phyloP scores from a whole-genome alignment of 495 filamentous ascomycete genomes.

The Penicillium parvum region DNA sequence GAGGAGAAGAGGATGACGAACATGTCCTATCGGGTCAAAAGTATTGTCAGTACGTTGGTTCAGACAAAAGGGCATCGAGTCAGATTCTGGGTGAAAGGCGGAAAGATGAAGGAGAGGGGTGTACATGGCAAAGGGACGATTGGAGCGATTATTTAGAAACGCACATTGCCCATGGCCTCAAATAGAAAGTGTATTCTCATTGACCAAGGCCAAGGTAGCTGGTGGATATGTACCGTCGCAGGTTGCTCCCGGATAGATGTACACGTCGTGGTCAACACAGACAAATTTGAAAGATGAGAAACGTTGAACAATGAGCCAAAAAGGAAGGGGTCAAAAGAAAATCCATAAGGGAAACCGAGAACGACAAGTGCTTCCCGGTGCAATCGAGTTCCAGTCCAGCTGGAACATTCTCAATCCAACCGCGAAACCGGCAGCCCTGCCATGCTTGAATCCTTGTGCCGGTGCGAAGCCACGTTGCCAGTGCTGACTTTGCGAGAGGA shows the following conservation, averaged over 20 bases:
- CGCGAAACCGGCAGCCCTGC: slow-evolving; percentile 31
- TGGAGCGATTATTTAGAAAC: too few species aligned
- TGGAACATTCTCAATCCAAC: slow-evolving; percentile 33
- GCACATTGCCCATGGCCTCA: too few species aligned
- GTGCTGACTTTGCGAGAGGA: slow-evolving; percentile 18
- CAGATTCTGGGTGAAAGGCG: too few species aligned
- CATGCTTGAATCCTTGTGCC: slow-evolving; percentile 18
- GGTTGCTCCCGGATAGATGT: slow-evolving; percentile 5
- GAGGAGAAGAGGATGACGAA: slow-evolving; percentile 76
- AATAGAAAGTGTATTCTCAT: too few species aligned
- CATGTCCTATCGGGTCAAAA: slow-evolving; percentile 59
- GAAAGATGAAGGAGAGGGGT: neutral
- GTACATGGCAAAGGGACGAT: too few species aligned
- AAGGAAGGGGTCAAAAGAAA: slow-evolving; percentile 8
- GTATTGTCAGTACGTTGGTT: slow-evolving; percentile 8
- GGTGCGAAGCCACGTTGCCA: slow-evolving; percentile 19
- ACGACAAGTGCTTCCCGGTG: slow-evolving; percentile 1
- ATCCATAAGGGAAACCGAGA: slow-evolving; percentile 2
- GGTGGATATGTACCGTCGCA: slow-evolving; percentile 7
- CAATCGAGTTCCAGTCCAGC: slow-evolving; percentile 25
- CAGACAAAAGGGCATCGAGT: too few species aligned
- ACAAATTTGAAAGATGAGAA: too few species aligned
- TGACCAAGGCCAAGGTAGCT: too few species aligned
- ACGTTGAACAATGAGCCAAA: neutral
- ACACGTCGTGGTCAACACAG: slow-evolving; percentile 18